Base-by-base conservation (phyloP, 768 basidiomycete genomes). In the Phanerodontia chrysosporium region DNA sequence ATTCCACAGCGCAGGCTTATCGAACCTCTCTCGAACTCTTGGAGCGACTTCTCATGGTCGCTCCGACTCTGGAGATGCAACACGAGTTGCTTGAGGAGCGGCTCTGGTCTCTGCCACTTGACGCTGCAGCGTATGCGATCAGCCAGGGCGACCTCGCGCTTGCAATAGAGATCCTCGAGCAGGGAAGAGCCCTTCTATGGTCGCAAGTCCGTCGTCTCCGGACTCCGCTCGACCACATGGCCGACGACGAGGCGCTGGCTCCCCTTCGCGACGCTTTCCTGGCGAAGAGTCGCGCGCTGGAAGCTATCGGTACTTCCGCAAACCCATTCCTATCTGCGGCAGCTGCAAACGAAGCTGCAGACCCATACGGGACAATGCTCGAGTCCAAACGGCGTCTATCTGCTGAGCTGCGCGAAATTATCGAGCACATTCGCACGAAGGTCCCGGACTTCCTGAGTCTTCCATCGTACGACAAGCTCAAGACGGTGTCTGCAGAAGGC, bases 401-500 rank as follows among this genome's bases (percentile, higher is more conserved):
- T 6, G 55, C 55, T 22, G 49, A 62, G 30, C 61, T 58, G 57
- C 57, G 66, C 4, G 35, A 1, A 0, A 8, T 63, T 8, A 35
- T 65, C 13, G 64, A 68, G n/a, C 63, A 72, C 44, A 73, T 75
- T 8, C 64, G 72, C 32, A 64, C 62, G 10, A 18, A 9, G 8
- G 4, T 42, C 39, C 39, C 39, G 4, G 46, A 42, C 30, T 58
- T 76, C 55, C 64, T 75, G 51, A 58, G 56, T 22, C 49, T 67
- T 0, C 45, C 55, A 3, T 45, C 61, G 2, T 74, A 70, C 29
- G 27, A 59, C 2, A 62, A 69, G 14, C 66, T 78, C 12, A 66
- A 61, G 2, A 59, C 62, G 49, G 73, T 65, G 1, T 67, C 73
- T 1, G 48, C 29, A 1, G 65, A 69, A 2, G 76, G 77, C 1